phyloP scores from a whole-genome alignment of 768 basidiomycete species.

The Lentinula edodes region DNA sequence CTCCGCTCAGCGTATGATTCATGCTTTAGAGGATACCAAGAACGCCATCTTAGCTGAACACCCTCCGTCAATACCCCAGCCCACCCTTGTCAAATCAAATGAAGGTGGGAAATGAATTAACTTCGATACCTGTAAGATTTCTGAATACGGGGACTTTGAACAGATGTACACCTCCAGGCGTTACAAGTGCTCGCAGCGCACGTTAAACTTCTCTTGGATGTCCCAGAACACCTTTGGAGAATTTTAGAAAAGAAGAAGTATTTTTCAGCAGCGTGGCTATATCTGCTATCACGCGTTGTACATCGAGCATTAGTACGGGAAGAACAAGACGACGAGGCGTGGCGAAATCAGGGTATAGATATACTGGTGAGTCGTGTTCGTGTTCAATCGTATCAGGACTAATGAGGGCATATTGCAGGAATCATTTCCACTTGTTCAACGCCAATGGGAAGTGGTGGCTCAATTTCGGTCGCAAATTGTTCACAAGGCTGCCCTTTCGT shows the following conservation, averaged over 20 bases:
- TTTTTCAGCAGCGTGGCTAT: slow-evolving; percentile 82
- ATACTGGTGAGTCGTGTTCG: slow-evolving; percentile 41
- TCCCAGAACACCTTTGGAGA: slow-evolving; percentile 89
- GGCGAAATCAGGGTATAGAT: slow-evolving; percentile 56
- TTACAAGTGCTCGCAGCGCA: slow-evolving; percentile 81
- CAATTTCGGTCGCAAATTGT: slow-evolving; percentile 87
- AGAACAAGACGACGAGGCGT: slow-evolving; percentile 56
- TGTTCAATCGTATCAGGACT: not conserved
- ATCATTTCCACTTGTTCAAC: slow-evolving; percentile 83
- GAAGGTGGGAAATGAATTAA: not conserved
- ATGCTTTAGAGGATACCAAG: slow-evolving; percentile 60
- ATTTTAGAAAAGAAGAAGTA: slow-evolving; percentile 77
- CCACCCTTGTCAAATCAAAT: slow-evolving; percentile 26
- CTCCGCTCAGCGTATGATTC: slow-evolving; percentile 60
- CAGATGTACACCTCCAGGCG: slow-evolving; percentile 63
- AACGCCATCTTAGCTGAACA: slow-evolving; percentile 44
- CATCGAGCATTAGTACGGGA: slow-evolving; percentile 66
- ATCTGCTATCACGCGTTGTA: slow-evolving; percentile 79
- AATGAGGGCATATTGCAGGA: slow-evolving; percentile 38
- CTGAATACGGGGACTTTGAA: not conserved
- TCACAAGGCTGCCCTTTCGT: slow-evolving; percentile 78
- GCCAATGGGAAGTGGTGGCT: slow-evolving; percentile 89
- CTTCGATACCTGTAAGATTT: not conserved
- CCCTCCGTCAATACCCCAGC: slow-evolving; percentile 37
- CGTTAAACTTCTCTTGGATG: slow-evolving; percentile 86